A percentile compares a stretch with the other conserved stretches of the same genome.
Evolutionary conservation across 1,284 basidiomycete species (phyloP).

Genomic region (Takashimella koratensis): DNA sequence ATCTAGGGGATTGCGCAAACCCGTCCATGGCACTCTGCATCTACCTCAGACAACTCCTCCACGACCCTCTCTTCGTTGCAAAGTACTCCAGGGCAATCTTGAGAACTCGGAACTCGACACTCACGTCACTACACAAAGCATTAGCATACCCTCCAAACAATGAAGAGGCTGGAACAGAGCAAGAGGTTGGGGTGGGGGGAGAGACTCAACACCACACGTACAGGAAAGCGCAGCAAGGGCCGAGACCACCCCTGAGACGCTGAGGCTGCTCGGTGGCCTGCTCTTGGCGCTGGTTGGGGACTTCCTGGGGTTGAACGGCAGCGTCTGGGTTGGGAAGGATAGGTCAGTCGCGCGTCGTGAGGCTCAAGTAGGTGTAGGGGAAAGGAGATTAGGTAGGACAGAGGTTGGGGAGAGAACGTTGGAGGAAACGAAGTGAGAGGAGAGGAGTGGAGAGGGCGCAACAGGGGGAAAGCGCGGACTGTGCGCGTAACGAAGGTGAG

Average conservation of each 20-base stretch:
- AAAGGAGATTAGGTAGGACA: background rate
- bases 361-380: background rate
- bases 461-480: background rate
- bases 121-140: no score
- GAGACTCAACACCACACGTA: background rate
- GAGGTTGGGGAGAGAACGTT: no score
- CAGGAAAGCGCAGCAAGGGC: constrained; percentile 13
- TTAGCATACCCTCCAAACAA: no score
- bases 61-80: no score
- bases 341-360: background rate
- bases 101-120: no score
- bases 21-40: no score
- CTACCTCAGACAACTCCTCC: no score
- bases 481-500: background rate
- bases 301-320: background rate
- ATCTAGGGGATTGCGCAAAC: no score
- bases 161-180: no score
- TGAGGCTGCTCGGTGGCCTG: background rate
- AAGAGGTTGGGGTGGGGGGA: background rate
- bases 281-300: background rate
- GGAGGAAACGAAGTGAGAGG: no score
- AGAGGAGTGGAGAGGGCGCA: background rate
- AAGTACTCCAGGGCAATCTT: no score
- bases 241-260: constrained; percentile 9
- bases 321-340: background rate